Conservation (phyloP, 495 filamentous ascomycete genomes). For the Copromyces sp. region DNA sequence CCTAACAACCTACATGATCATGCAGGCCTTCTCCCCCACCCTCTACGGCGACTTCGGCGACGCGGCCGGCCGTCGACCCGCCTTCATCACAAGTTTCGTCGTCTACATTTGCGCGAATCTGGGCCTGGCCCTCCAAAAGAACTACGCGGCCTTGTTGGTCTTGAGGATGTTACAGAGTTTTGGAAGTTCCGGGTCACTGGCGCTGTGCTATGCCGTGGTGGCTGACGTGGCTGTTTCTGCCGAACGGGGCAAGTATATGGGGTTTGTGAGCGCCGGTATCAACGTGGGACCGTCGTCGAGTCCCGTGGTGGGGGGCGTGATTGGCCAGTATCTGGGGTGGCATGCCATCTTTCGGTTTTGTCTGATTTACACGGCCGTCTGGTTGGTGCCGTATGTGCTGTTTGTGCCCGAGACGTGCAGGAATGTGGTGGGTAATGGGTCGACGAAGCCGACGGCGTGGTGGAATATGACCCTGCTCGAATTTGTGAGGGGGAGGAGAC, state of each 20-base stretch:
- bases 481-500: conserved; percentile 6
- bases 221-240: conserved; percentile 50
- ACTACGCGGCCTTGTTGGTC: conserved; percentile 50
- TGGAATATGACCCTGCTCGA: conserved; percentile 45
- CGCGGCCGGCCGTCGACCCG: conserved; percentile 46
- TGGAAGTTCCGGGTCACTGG: conserved; percentile 47
- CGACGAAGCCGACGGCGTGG: conserved; percentile 34
- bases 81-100: conserved; percentile 45
- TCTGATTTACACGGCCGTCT: conserved; percentile 45
- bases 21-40: conserved; percentile 49
- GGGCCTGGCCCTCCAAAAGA: conserved; percentile 50
- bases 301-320: conserved; percentile 54
- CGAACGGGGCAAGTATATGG: conserved; percentile 53
- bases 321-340: conserved; percentile 59
- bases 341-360: conserved; percentile 67
- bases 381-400: conserved; percentile 42
- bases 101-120: conserved; percentile 55
- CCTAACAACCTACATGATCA: conserved; percentile 54
- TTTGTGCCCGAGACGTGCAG: conserved; percentile 58
- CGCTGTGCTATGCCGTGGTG: conserved; percentile 50
- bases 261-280: conserved; percentile 39
- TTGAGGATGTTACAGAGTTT: conserved; percentile 54
- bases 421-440: conserved; percentile 63
- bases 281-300: conserved; percentile 47
- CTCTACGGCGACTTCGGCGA: conserved; percentile 54